Conservation (phyloP, 2,329 filamentous ascomycete species). For the Pezicula radicicola region DNA sequence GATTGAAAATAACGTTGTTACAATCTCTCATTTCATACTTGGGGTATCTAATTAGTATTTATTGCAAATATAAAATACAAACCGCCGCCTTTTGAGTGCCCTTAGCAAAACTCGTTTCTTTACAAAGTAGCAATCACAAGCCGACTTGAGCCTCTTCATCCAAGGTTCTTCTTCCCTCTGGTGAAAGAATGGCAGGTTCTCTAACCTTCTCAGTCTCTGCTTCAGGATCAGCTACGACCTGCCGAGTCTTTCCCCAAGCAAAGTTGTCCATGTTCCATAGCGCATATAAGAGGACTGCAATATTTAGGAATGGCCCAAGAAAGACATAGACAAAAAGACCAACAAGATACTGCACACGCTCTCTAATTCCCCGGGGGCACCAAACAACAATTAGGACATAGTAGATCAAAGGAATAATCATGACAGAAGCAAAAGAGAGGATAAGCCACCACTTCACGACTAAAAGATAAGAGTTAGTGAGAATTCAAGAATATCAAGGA, state of each 20-base stretch:
- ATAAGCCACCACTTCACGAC: constrained; percentile 14
- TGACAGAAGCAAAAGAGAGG: constrained; percentile 24
- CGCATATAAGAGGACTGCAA: constrained; percentile 39
- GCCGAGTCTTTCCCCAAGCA: constrained; percentile 42
- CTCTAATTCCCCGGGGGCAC: constrained; percentile 21
- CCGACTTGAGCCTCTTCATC: too few species aligned
- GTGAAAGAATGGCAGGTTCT: too few species aligned
- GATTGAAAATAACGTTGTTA: too few species aligned
- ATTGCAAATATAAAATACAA: too few species aligned
- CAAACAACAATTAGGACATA: constrained; percentile 25
- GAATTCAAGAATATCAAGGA: background rate
- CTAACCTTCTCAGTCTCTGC: constrained; percentile 19
- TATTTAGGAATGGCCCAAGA: constrained; percentile 38
- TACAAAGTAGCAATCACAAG: too few species aligned
- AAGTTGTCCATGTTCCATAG: constrained; percentile 41
- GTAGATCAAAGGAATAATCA: constrained; percentile 27
- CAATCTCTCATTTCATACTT: too few species aligned
- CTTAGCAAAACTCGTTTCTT: too few species aligned
- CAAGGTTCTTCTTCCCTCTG: too few species aligned
- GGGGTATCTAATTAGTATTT: too few species aligned
- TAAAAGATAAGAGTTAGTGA: background rate
- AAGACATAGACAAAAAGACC: constrained; percentile 26
- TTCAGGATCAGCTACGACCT: constrained; percentile 20
- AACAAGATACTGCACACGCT: constrained; percentile 24
- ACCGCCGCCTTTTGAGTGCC: too few species aligned